A percentile compares a stretch with the other conserved stretches of the same genome.
phyloP scores from a whole-genome alignment of 768 basidiomycete species.

The Scleroderma citrinum region DNA sequence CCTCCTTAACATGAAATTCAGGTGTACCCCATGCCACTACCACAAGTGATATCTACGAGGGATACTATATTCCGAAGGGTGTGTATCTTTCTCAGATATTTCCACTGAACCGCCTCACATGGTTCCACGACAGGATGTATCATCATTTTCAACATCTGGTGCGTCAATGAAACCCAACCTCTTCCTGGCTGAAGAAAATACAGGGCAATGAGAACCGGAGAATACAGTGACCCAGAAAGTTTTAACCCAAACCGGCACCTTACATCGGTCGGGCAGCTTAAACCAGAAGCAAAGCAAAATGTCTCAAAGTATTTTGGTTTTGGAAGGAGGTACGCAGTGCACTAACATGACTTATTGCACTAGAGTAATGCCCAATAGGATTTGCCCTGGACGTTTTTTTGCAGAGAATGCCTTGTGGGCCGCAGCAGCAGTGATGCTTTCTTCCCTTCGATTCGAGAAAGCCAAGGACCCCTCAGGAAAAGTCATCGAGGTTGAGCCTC shows the following conservation, averaged over 20 bases:
- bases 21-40: slow-evolving; percentile 10
- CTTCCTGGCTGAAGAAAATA: background rate
- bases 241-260: slow-evolving; percentile 2
- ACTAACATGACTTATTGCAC: background rate
- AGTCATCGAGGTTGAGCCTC: background rate
- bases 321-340: slow-evolving; percentile 1
- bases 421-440: background rate
- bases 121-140: background rate
- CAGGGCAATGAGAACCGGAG: background rate
- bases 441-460: background rate
- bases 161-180: background rate
- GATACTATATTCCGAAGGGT: slow-evolving; percentile 19
- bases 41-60: slow-evolving; percentile 13
- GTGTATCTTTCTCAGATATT: background rate
- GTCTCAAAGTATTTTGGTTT: background rate
- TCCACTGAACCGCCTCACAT: background rate
- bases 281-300: background rate
- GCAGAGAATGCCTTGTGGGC: background rate
- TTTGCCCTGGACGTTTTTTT: background rate
- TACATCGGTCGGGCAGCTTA: background rate
- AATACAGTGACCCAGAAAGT: background rate
- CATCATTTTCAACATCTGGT: background rate
- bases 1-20: background rate
- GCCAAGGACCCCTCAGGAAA: background rate
- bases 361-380: background rate